Evolutionary conservation across 169 alveolate genomes (phyloP), one percentile per base, ranked within the genome.

Genomic region (Plasmodium chabaudi): DNA sequence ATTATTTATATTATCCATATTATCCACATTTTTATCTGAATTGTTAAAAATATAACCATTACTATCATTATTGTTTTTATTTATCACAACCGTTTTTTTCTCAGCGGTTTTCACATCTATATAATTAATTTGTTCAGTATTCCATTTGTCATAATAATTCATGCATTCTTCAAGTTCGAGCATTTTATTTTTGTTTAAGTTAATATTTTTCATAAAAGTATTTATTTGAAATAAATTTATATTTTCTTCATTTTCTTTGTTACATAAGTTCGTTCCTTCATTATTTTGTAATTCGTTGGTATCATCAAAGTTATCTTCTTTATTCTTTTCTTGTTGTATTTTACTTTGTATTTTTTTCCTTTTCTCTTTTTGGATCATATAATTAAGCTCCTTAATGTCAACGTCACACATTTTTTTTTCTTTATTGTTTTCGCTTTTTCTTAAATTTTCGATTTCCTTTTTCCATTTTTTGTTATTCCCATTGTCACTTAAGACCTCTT

Each of bases 111-210:
- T 44, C 5, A 12, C 17, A 68, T 68, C 46, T 44, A 13, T 68
- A 47, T 68, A 68, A 21, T 19, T 46, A 15, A 68, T 68, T 21
- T 68, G 44, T 46, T 46, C 56, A 1, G 49, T 15, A 9, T 46
- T 9, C 77, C 64, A 68, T 46, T 47, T 68, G 9, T 68, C 60
- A 47, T 49, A 68, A 68, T 42, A 47, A 47, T 47, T 68, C 5
- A 68, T 68, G 23, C 21, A 68, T 68, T 68, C 77, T 44, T 68
- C 60, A 1, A 68, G n/a, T 21, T n/a, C 44, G 49, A 15, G n/a
- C 9, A 49, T 15, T 23, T 68, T 39, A 3, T 46, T 68, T 9
- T 46, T 68, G 7, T 68, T 46, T 68, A n/a, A 17, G 60, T 68
- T 68, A 1, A 68, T 60, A 47, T 68, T 68, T 46, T 68, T 46